Evolutionary conservation across 306 rosid species (phyloP).

Genomic region (Cucurbita maxima): DNA sequence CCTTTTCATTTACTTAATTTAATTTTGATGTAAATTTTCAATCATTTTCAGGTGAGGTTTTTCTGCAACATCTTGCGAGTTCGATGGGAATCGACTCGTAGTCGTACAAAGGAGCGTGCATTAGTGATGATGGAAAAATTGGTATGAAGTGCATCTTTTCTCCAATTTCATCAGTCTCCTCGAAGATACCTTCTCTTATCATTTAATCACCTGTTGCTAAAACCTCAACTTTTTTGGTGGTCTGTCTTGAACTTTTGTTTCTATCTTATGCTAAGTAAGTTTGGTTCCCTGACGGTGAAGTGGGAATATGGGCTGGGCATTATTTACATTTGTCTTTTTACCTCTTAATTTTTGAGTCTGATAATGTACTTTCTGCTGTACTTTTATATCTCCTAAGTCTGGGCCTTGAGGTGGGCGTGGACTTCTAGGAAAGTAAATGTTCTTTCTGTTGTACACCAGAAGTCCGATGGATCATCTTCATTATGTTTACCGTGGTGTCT

Average conservation of each 20-base stretch:
- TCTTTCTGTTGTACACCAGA: neutral
- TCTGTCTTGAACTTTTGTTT: neutral
- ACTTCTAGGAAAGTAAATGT: neutral
- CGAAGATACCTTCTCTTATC: neutral
- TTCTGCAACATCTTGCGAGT: conserved; percentile 63
- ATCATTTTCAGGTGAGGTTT: conserved; percentile 34
- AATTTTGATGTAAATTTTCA: neutral
- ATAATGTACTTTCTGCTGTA: neutral
- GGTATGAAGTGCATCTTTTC: conserved; percentile 33
- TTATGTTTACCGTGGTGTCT: neutral
- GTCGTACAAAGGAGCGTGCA: conserved; percentile 87
- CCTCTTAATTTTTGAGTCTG: neutral
- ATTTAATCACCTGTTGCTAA: neutral
- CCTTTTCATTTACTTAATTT: neutral
- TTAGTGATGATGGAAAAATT: conserved; percentile 72
- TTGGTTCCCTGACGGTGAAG: neutral
- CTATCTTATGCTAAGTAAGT: neutral
- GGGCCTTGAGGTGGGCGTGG: neutral
- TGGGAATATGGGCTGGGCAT: neutral
- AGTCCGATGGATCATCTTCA: neutral
- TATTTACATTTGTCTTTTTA: neutral
- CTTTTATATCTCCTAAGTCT: neutral
- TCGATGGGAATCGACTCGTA: conserved; percentile 85
- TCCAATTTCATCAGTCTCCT: neutral
- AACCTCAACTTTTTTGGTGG: neutral